Percentiles rank a stretch among this genome's conserved stretches.
Conservation (phyloP, 345 rosid species). For the Punica granatum region DNA sequence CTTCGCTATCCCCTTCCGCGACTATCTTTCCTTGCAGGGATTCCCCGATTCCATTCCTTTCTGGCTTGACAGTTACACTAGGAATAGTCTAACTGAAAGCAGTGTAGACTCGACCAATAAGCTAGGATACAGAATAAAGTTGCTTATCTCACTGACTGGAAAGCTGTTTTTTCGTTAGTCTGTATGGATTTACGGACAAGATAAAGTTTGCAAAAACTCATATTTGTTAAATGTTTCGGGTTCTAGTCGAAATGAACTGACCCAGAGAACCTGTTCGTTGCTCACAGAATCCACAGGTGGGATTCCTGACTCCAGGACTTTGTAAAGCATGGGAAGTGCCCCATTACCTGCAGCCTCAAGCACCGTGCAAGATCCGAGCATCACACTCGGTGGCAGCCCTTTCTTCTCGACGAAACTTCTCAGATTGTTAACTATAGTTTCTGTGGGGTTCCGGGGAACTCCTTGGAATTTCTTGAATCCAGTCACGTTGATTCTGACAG, state of each 20-base stretch:
- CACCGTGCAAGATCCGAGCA: constrained; percentile 56
- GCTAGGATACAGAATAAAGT: neutral
- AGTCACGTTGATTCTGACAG: constrained; percentile 52
- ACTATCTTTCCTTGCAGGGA: too few species aligned
- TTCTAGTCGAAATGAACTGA: constrained; percentile 18
- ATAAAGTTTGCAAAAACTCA: neutral
- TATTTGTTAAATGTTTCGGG: neutral
- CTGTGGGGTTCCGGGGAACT: constrained; percentile 69
- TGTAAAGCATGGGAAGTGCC: constrained; percentile 42
- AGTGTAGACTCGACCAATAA: too few species aligned
- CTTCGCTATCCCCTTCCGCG: too few species aligned
- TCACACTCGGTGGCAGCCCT: constrained; percentile 54
- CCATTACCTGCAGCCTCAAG: constrained; percentile 81
- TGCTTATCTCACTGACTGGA: neutral
- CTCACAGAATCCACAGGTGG: constrained; percentile 16
- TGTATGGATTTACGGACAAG: neutral
- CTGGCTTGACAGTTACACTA: neutral
- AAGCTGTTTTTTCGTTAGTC: neutral
- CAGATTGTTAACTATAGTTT: constrained; percentile 52
- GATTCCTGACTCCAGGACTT: constrained; percentile 51
- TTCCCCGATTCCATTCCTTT: too few species aligned
- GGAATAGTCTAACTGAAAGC: too few species aligned
- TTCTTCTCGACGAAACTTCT: constrained; percentile 40
- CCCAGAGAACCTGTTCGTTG: constrained; percentile 59
- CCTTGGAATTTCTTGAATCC: constrained; percentile 82